Percentiles rank a stretch among this genome's conserved stretches.
phyloP scores from a whole-genome alignment of 2,329 filamentous ascomycete genomes.

The Fusarium acutatum region DNA sequence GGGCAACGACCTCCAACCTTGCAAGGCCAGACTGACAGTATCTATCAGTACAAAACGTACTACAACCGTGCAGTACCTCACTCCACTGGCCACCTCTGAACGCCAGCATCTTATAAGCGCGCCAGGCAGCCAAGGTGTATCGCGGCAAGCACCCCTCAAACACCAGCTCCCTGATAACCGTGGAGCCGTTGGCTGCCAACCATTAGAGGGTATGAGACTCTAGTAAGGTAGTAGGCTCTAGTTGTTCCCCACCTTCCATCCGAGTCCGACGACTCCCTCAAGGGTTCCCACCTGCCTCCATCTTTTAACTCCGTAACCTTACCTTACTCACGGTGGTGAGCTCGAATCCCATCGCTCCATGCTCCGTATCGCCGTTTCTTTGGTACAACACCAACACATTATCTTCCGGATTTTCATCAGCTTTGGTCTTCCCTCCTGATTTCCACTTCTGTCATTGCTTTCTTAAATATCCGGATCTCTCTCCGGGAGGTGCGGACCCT shows the following conservation, averaged over 20 bases:
- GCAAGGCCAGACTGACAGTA: neutral
- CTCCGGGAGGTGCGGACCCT: slow-evolving; percentile 22
- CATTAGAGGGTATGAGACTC: neutral
- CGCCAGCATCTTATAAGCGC: slow-evolving; percentile 8
- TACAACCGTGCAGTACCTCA: neutral
- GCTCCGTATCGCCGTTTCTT: slow-evolving; percentile 14
- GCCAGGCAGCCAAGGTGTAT: slow-evolving; percentile 39
- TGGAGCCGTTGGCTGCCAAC: neutral
- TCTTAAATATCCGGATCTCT: neutral
- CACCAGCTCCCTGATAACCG: neutral
- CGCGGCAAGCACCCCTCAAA: slow-evolving; percentile 26
- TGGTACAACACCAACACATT: slow-evolving; percentile 5
- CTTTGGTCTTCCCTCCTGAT: neutral
- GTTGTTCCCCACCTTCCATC: slow-evolving; percentile 2
- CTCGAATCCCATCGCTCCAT: slow-evolving; percentile 16
- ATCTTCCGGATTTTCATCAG: neutral
- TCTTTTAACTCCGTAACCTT: slow-evolving; percentile 25
- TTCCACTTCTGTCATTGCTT: neutral
- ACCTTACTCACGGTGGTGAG: slow-evolving; percentile 1
- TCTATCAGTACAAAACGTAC: neutral
- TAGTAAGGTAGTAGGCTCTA: slow-evolving; percentile 1
- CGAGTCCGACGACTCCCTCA: slow-evolving; percentile 2
- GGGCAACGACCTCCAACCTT: slow-evolving; percentile 9
- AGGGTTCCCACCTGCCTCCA: slow-evolving; percentile 21
- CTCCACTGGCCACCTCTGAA: neutral